Evolutionary conservation across 2,329 filamentous ascomycete species (phyloP), one percentile per base, ranked within the genome.

Genomic region (Hyphodiscus sp.): DNA sequence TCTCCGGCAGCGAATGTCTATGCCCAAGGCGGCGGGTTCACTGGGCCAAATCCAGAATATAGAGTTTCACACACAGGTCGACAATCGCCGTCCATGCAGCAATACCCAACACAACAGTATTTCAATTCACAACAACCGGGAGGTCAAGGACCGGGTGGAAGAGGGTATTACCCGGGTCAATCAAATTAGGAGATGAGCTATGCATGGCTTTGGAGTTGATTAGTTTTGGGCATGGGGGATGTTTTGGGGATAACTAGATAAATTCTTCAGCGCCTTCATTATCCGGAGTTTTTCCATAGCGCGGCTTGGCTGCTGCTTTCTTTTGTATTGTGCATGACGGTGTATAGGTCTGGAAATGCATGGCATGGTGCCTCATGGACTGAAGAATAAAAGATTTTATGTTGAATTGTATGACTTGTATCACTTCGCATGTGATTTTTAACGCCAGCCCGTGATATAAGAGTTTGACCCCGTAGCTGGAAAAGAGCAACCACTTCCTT

Each of bases 21-120:
- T 47, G 66, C 67, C 38, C 69, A 69, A 51, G 67, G 70, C 33
- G 70, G 67, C 8, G 66, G 64, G 33, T 72, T 69, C 68, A 52
- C 59, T 15, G 55, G 64, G 8, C 64, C 67, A n/a, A 52, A 54
- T 23, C 54, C 58, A 38, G 33, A n/a, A 4, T 38, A 38, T 13
- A n/a, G 33, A 13, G 11, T 6, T 38, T 10, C 33, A 2, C 5
- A 38, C 5, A 13, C 11, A 38, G 33, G 33, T 13, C 33, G 16
- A 29, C 52, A 52, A 44, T 51, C 46, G 18, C 51, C 54, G 2
- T 38, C 46, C n/a, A 20, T 45, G 19, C 43, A 20, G 20, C 53
- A 54, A 43, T 50, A 55, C 29, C 26, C 50, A 44, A 50, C 50
- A 23, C 53, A 55, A 23, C 49, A 58, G 30, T 58, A 54, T 20